A percentile compares a stretch with the other conserved stretches of the same genome.
Evolutionary conservation across 495 filamentous ascomycete species (phyloP).

Genomic region (Podospora pseudocomata): DNA sequence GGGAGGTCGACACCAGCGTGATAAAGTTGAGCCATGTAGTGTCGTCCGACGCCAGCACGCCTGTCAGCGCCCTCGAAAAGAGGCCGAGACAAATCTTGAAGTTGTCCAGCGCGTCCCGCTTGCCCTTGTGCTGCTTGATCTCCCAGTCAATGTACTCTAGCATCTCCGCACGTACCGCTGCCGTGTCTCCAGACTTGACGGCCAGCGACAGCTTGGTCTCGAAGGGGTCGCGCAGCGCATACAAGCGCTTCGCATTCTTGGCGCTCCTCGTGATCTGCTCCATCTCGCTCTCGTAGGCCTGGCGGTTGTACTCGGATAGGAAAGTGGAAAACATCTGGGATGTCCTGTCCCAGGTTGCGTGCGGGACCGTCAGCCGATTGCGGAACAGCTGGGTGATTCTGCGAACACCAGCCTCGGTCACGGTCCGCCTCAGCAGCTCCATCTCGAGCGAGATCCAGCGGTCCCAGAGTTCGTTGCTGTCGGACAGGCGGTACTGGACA

Average conservation of each 20-base stretch:
- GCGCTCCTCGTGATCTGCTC: constrained; percentile 60
- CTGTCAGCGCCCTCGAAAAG: constrained; percentile 69
- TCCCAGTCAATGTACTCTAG: constrained; percentile 84
- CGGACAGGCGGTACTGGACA: constrained; percentile 75
- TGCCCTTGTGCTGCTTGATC: constrained; percentile 49
- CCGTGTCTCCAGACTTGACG: constrained; percentile 52
- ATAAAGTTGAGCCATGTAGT: constrained; percentile 76
- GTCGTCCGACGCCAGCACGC: constrained; percentile 64
- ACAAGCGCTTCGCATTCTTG: constrained; percentile 65
- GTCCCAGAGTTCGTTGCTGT: constrained; percentile 89
- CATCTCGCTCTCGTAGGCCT: constrained; percentile 78
- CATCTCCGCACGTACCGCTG: constrained; percentile 56
- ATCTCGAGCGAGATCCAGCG: constrained; percentile 63
- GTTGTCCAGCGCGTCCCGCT: constrained; percentile 42
- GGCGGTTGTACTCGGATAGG: constrained; percentile 69
- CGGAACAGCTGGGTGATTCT: constrained; percentile 67
- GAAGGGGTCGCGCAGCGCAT: constrained; percentile 62
- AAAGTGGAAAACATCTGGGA: constrained; percentile 80
- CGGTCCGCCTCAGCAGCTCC: constrained; percentile 52
- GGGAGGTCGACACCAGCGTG: constrained; percentile 57
- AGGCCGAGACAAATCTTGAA: constrained; percentile 66
- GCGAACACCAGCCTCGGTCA: constrained; percentile 56
- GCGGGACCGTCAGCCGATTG: constrained; percentile 71
- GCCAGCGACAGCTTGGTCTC: constrained; percentile 66
- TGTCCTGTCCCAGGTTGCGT: constrained; percentile 80